Evolutionary conservation across 2,329 filamentous ascomycete genomes (phyloP), one percentile per base, ranked within the genome.

Genomic region (Xylaria sp.): DNA sequence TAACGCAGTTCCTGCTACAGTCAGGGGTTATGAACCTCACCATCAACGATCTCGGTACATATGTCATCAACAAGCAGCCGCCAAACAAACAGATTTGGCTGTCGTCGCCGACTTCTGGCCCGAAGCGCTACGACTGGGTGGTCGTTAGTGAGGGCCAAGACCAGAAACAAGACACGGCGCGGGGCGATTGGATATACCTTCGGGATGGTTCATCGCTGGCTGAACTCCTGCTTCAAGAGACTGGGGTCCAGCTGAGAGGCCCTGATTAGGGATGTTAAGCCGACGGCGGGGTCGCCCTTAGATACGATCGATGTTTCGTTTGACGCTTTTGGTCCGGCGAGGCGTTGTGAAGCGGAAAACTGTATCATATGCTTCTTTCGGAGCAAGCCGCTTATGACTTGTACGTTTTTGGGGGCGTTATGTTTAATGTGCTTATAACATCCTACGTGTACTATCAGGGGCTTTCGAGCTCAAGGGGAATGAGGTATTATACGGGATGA

Each of bases 1-100:
- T 72, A 39, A 72, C 23, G 9, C 8, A 39, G 18, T 30, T 57
- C 41, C 55, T 39, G 41, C 45, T 28, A 53, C 75, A 97, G 94
- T 88, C 93, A 62, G 95, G 96, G 63, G 94, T 98, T 64, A 86
- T 98, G 74, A 94, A 90, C 70, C 85, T 98, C 76, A 85, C 83
- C 7, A 88, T 93, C 74, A 88, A 89, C 1, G 83, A 85, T 13
- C 84, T 89, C 59, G 94, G 94, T 70, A 95, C 89, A 34, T 99
- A 97, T 78, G 93, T 99, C 68, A 87, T 99, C 82, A 99, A 99
- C 87, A 99, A 99, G 81, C 96, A 99, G 80, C 96, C 96, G 0
- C 94, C 95, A 23, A 98, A 97, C 85, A 96, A 94, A 84, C 96
- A 92, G 79, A 97, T 99, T 77, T 99, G 96, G 96, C 89, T 98